Evolutionary conservation across 257 asterid genomes (phyloP), one percentile per base, ranked within the genome.

Genomic region (Sherardia arvensis): DNA sequence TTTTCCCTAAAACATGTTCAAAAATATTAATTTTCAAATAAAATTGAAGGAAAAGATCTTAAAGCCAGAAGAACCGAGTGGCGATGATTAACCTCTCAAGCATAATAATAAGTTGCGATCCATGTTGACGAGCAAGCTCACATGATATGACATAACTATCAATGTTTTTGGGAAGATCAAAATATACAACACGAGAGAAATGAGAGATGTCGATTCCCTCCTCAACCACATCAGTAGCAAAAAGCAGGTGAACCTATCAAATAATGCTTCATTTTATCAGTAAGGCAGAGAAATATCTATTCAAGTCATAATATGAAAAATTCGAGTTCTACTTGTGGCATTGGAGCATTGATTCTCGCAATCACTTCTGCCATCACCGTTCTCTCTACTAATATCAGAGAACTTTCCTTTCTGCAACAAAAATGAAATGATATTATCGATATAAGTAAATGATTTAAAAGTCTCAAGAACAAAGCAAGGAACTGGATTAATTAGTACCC

Each of bases 111-210:
- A 71, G 86, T 64, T 73, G 81, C 34, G 90, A 82, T 70, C 82
- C 85, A 63, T 68, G 77, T 57, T 79, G 80, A 58, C 77, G 77
- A 75, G 88, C 92, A 66, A 62, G 79, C 54, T 82, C 83, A 59
- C 82, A 74, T 48, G 95, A 88, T 62, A 82, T 88, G 70, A 79
- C 70, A 66, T 79, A 80, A 68, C 92, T 80, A 27, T 72, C 70
- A 74, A 80, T 86, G 7, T 87, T 80, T 75, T 82, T 74, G 4
- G 96, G 98, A 25, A 84, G 71, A 80, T 91, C 96, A 66, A 91
- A 91, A n/a, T 82, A 75, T 77, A 88, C 77, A n/a, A 86, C 90
- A 23, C 56, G 65, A 61, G 92, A 81, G 73, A 84, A 91, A 64
- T 71, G 73, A 36, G 84, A 82, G 56, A 79, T 81, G 55, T 79